These are phyloP conservation scores for Saturnispora bothae DNA, from an alignment of 805 yeast genomes.

Conservation along the genomic window DNA sequence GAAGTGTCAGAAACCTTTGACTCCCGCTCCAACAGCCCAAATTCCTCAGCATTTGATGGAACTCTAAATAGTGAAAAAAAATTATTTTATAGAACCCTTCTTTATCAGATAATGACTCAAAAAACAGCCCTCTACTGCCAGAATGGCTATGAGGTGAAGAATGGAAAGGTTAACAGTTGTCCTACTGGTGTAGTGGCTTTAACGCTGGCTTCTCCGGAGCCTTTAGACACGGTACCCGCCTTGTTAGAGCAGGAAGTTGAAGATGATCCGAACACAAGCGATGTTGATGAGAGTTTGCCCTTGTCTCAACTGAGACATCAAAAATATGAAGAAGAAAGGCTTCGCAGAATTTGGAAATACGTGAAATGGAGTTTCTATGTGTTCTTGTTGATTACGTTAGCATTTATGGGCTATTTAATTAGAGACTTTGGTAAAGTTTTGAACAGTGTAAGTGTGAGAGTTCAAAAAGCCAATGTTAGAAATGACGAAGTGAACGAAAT, in stretches of 20 bases:
- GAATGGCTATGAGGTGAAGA: conserved; percentile 1
- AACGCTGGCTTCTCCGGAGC: conserved; percentile 4
- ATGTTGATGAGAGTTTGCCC: conserved; percentile 5
- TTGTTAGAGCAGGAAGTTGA: not conserved
- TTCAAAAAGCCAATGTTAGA: not conserved
- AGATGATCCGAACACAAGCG: conserved; percentile 5
- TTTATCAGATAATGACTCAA: no score
- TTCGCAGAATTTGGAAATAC: not conserved
- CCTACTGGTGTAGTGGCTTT: not conserved
- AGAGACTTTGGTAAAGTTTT: conserved; percentile 3
- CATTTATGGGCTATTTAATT: not conserved
- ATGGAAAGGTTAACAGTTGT: not conserved
- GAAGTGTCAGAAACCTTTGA: conserved; percentile 41
- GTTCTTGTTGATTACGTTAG: not conserved
- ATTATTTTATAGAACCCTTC: no score
- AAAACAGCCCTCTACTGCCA: not conserved
- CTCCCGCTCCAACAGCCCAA: conserved; percentile 54
- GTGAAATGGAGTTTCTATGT: not conserved
- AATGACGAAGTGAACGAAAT: conserved; percentile 1
- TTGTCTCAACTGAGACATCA: conserved; percentile 5
- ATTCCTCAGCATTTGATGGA: conserved; percentile 19
- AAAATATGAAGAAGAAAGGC: conserved; percentile 1
- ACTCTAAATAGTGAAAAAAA: no score
- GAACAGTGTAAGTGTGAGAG: not conserved
- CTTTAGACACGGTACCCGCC: not conserved